A percentile compares a stretch with the other conserved stretches of the same genome.
Conservation (phyloP, 2,329 filamentous ascomycete genomes). For the Penicillium fuscoglaucum region DNA sequence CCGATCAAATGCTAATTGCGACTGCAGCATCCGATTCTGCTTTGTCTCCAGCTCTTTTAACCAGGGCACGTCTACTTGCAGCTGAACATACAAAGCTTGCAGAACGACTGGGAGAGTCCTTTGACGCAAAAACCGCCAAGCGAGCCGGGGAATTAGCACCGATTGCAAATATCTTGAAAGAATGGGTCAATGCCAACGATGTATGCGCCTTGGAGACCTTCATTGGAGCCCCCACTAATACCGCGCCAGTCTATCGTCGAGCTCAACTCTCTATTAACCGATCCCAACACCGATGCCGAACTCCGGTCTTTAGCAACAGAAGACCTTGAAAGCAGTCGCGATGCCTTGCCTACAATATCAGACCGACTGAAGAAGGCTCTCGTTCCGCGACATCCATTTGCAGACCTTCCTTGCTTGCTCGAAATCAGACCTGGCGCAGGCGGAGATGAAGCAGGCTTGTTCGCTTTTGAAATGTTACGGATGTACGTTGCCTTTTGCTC, state of each 20-base stretch:
- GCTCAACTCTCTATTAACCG: conserved; percentile 73
- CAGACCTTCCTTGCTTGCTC: conserved; percentile 81
- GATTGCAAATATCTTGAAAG: conserved; percentile 54
- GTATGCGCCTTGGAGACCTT: conserved; percentile 35
- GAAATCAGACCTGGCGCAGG: conserved; percentile 92
- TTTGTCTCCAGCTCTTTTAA: conserved; percentile 57
- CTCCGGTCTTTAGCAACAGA: conserved; percentile 60
- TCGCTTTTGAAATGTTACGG: conserved; percentile 79
- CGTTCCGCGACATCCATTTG: conserved; percentile 86
- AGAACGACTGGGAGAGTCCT: conserved; percentile 53
- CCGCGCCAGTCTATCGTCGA: conserved; percentile 58
- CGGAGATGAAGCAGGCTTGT: conserved; percentile 86
- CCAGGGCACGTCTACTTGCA: conserved; percentile 56
- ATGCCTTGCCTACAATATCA: conserved; percentile 63
- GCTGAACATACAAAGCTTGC: conserved; percentile 57
- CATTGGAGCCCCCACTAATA: neutral
- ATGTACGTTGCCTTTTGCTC: conserved; percentile 87
- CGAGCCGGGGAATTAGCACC: conserved; percentile 57
- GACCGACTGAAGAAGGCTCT: conserved; percentile 71
- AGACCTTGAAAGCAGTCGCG: conserved; percentile 69
- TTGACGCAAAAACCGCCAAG: conserved; percentile 59
- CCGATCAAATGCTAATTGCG: conserved; percentile 15
- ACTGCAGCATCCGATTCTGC: conserved; percentile 28
- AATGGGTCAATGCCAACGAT: conserved; percentile 60
- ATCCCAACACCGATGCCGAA: conserved; percentile 61